A percentile compares a stretch with the other conserved stretches of the same genome.
These are phyloP conservation scores for Monosporozyma aerobia DNA, from an alignment of 805 yeast species.

Conservation along the genomic window DNA sequence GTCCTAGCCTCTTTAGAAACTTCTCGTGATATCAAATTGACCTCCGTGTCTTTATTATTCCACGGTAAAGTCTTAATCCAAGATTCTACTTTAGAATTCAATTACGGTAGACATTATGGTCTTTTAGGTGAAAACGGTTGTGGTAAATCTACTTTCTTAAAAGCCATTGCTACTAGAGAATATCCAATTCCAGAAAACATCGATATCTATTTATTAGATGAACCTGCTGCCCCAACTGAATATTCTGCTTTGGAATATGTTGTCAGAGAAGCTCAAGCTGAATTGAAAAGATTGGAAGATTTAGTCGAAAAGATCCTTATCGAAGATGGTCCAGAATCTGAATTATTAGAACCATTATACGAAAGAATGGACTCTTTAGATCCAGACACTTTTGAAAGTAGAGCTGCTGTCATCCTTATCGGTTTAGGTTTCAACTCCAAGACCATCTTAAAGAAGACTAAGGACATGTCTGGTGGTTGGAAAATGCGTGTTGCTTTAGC, in stretches of 20 bases:
- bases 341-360: slow-evolving; percentile 74
- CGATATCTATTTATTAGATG: slow-evolving; percentile 88
- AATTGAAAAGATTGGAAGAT: slow-evolving; percentile 84
- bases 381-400: slow-evolving; percentile 88
- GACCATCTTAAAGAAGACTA: slow-evolving; percentile 88
- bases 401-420: slow-evolving; percentile 90
- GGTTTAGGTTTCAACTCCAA: slow-evolving; percentile 92
- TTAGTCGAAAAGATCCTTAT: slow-evolving; percentile 82
- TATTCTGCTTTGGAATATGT: slow-evolving; percentile 91
- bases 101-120: slow-evolving; percentile 97
- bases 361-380: slow-evolving; percentile 96
- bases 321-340: slow-evolving; percentile 90
- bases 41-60: slow-evolving; percentile 84
- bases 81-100: slow-evolving; percentile 85
- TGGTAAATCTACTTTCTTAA: slow-evolving; percentile 93
- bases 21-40: slow-evolving; percentile 87
- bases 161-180: slow-evolving; percentile 91
- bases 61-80: slow-evolving; percentile 95
- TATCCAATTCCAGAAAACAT: slow-evolving; percentile 88
- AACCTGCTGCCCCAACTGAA: slow-evolving; percentile 95
- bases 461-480: slow-evolving; percentile 99
- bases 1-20: slow-evolving; percentile 82
- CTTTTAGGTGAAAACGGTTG: slow-evolving; percentile 97
- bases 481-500: slow-evolving; percentile 99
- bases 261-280: slow-evolving; percentile 90